Percentiles rank a stretch among this genome's conserved stretches.
These are phyloP conservation scores for Penicillium sp. DNA, from an alignment of 2,329 filamentous ascomycete genomes.

Conservation along the genomic window DNA sequence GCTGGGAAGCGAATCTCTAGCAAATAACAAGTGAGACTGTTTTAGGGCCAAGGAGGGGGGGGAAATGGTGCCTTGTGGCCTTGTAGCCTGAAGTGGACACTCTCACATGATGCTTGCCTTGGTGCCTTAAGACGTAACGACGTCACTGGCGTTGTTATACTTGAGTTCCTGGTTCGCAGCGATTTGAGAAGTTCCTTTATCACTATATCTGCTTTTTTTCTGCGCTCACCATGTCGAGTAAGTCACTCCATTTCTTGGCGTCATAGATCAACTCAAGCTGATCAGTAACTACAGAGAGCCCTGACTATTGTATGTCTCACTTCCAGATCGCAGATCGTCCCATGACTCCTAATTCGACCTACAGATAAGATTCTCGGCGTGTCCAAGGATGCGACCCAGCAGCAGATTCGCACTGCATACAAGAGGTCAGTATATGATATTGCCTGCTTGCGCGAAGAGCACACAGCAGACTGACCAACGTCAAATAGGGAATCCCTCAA, in stretches of 20 bases:
- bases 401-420: constrained; percentile 91
- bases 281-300: constrained; percentile 19
- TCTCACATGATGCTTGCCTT: neutral
- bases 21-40: neutral
- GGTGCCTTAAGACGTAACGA: constrained; percentile 4
- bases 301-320: constrained; percentile 43
- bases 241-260: constrained; percentile 1
- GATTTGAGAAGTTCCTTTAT: neutral
- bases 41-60: neutral
- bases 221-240: constrained; percentile 24
- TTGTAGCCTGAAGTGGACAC: neutral
- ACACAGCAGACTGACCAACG: constrained; percentile 8
- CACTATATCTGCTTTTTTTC: constrained; percentile 4
- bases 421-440: constrained; percentile 62
- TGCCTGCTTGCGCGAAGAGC: neutral
- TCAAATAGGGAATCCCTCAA: constrained; percentile 74
- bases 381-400: constrained; percentile 68
- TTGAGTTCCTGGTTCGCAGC: neutral
- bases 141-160: constrained; percentile 19
- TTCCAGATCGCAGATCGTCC: neutral
- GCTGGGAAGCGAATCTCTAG: neutral
- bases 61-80: neutral
- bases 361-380: constrained; percentile 73
- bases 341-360: constrained; percentile 4
- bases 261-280: neutral